These are phyloP conservation scores for Podosphaera leucotricha DNA, from an alignment of 2,329 filamentous ascomycete species.

Conservation along the genomic window DNA sequence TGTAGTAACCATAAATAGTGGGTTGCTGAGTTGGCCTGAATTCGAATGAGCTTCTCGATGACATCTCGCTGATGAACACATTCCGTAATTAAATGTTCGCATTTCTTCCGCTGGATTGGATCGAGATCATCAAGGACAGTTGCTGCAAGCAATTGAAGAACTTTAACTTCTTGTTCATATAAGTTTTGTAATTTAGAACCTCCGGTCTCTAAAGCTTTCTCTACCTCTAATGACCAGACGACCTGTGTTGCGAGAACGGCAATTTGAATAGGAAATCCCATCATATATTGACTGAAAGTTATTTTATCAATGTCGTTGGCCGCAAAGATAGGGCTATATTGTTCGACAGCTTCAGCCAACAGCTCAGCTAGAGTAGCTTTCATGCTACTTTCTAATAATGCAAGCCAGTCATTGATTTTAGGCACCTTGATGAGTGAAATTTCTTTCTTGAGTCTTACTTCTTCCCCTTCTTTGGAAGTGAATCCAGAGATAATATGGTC, in stretches of 20 bases:
- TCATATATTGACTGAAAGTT: conserved; percentile 59
- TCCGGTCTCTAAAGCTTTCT: conserved; percentile 48
- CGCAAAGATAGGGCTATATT: conserved; percentile 58
- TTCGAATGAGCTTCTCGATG: conserved; percentile 62
- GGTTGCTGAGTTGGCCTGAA: conserved; percentile 47
- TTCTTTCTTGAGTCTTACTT: conserved; percentile 66
- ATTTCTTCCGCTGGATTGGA: conserved; percentile 76
- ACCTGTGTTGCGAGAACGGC: conserved; percentile 86
- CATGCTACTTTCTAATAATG: conserved; percentile 77
- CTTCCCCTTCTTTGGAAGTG: conserved; percentile 85
- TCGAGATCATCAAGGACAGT: conserved; percentile 81
- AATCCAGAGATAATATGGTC: conserved; percentile 77
- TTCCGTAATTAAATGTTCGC: conserved; percentile 95
- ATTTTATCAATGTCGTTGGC: conserved; percentile 44
- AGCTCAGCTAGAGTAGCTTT: conserved; percentile 81
- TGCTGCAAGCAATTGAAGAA: conserved; percentile 65
- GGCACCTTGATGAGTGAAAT: conserved; percentile 86
- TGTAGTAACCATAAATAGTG: conserved; percentile 88
- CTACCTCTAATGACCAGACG: conserved; percentile 77
- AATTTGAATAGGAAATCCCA: conserved; percentile 72
- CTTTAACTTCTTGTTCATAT: conserved; percentile 61
- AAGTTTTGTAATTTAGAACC: conserved; percentile 45
- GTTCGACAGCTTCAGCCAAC: conserved; percentile 61
- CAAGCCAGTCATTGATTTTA: conserved; percentile 97
- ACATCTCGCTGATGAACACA: conserved; percentile 93